A percentile compares a stretch with the other conserved stretches of the same genome.
phyloP scores from a whole-genome alignment of 2,329 filamentous ascomycete species.

The Pseudocercospora vitis region DNA sequence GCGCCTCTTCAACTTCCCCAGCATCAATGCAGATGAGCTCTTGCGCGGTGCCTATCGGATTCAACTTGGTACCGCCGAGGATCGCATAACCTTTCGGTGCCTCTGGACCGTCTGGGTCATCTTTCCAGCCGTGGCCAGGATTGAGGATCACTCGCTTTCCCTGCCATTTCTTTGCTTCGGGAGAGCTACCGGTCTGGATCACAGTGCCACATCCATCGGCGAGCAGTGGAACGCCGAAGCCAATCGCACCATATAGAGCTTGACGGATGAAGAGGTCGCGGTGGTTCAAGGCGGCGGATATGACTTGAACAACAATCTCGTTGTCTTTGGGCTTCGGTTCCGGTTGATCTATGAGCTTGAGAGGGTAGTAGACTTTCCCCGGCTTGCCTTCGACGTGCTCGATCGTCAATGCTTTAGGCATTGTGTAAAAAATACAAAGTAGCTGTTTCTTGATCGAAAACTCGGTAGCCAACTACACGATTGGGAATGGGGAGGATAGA shows the following conservation, averaged over 20 bases:
- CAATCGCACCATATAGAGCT: slow-evolving; percentile 82
- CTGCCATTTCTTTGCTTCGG: slow-evolving; percentile 56
- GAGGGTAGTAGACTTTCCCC: slow-evolving; percentile 80
- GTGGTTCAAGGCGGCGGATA: slow-evolving; percentile 85
- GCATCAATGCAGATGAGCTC: slow-evolving; percentile 71
- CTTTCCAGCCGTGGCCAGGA: slow-evolving; percentile 75
- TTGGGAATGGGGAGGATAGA: background rate
- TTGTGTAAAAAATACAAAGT: too few species aligned
- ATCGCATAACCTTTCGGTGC: slow-evolving; percentile 59
- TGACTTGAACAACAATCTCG: slow-evolving; percentile 73
- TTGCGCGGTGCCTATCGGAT: slow-evolving; percentile 68
- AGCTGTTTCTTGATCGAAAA: too few species aligned
- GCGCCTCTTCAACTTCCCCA: slow-evolving; percentile 72
- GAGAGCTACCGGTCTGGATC: slow-evolving; percentile 58
- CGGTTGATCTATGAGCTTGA: slow-evolving; percentile 59
- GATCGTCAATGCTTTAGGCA: slow-evolving; percentile 61
- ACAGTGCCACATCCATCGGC: slow-evolving; percentile 81
- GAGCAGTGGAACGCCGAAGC: slow-evolving; percentile 74
- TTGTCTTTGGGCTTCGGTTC: slow-evolving; percentile 57
- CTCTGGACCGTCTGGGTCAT: slow-evolving; percentile 72
- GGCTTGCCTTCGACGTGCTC: slow-evolving; percentile 77
- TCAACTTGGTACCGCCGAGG: slow-evolving; percentile 66
- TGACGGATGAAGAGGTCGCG: slow-evolving; percentile 93
- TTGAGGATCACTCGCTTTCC: slow-evolving; percentile 74
- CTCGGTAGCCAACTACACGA: too few species aligned